These are phyloP conservation scores for Cyberlindnera euphorbiiphila DNA, from an alignment of 805 yeast species.

Conservation along the genomic window DNA sequence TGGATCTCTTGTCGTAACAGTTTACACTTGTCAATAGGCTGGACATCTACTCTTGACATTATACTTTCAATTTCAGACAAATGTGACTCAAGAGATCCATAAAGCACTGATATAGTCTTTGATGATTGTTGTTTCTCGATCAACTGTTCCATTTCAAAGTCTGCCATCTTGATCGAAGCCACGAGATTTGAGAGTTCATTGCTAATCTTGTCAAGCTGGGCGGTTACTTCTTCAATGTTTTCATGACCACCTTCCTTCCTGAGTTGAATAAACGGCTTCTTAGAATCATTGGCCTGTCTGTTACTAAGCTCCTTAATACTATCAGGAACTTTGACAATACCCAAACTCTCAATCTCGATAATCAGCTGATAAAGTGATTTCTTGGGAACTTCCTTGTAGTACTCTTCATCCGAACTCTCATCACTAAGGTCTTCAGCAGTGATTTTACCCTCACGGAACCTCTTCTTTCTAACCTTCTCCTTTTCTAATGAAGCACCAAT, in stretches of 20 bases:
- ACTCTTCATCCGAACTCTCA: conserved; percentile 22
- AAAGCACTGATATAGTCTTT: neutral
- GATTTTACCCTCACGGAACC: conserved; percentile 1
- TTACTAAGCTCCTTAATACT: conserved; percentile 22
- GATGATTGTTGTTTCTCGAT: neutral
- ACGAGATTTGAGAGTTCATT: conserved; percentile 14
- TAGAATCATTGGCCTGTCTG: conserved; percentile 26
- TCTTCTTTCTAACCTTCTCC: conserved; percentile 9
- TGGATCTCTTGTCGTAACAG: conserved; percentile 1
- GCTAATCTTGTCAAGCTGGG: conserved; percentile 15
- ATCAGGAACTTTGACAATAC: conserved; percentile 20
- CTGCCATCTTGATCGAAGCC: conserved; percentile 13
- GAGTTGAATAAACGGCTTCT: conserved; percentile 35
- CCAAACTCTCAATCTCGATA: conserved; percentile 21
- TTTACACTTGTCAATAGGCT: neutral
- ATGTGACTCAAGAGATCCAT: neutral
- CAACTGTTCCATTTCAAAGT: conserved; percentile 10
- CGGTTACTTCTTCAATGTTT: conserved; percentile 13
- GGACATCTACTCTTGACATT: neutral
- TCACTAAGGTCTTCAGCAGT: conserved; percentile 6
- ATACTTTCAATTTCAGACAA: neutral
- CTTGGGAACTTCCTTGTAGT: conserved; percentile 25
- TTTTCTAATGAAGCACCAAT: conserved; percentile 53
- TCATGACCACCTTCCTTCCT: conserved; percentile 33
- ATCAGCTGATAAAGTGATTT: conserved; percentile 26